Evolutionary conservation across 2,329 filamentous ascomycete genomes (phyloP).

Genomic region (Colletotrichum truncatum): DNA sequence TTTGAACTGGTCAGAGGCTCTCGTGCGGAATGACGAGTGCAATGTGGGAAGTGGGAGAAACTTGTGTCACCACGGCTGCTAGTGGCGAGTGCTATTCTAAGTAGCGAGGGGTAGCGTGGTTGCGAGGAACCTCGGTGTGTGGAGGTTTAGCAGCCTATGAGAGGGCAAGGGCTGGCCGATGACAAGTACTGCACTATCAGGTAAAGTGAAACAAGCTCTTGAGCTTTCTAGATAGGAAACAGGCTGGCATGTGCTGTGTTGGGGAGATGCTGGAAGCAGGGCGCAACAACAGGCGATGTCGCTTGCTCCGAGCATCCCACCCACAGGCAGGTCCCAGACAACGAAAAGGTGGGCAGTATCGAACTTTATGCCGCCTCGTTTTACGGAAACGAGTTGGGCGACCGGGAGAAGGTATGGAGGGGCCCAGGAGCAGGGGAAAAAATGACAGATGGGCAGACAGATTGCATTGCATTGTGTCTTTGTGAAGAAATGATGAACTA

Average conservation of each 20-base stretch:
- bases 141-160: background rate
- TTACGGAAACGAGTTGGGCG: conserved; percentile 16
- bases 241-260: conserved; percentile 3
- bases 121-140: conserved; percentile 13
- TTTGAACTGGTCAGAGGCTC: background rate
- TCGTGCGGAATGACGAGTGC: conserved; percentile 3
- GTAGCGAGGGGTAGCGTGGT: background rate
- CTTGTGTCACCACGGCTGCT: conserved; percentile 5
- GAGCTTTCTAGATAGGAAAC: conserved; percentile 20
- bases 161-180: background rate
- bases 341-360: background rate
- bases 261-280: conserved; percentile 22
- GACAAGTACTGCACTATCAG: conserved; percentile 5
- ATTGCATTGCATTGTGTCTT: conserved; percentile 9
- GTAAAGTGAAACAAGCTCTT: conserved; percentile 18
- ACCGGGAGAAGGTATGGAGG: background rate
- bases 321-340: background rate
- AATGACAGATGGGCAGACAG: no score
- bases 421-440: background rate
- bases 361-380: conserved; percentile 25
- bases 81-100: conserved; percentile 22
- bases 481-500: conserved; percentile 23
- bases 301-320: background rate
- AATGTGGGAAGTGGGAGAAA: conserved; percentile 17
- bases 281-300: conserved; percentile 15